A percentile compares a stretch with the other conserved stretches of the same genome.
Conservation (phyloP, 352 stramenopile genomes). For the Heterotrichella gracilis region DNA sequence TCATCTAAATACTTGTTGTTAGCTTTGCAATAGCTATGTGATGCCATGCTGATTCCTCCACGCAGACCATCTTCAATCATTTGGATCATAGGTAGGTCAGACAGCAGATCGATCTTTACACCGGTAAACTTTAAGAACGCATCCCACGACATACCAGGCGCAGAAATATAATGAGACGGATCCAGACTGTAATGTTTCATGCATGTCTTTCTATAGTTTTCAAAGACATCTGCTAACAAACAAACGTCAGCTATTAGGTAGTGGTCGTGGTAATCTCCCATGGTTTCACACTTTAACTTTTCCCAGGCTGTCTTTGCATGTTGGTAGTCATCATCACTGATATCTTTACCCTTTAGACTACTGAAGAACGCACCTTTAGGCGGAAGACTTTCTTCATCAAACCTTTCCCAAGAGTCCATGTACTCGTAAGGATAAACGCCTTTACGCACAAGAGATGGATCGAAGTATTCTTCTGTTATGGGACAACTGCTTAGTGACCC, state of each 20-base stretch:
- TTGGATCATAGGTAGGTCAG: slow-evolving; percentile 15
- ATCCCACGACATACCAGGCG: slow-evolving; percentile 15
- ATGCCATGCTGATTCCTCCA: slow-evolving; percentile 15
- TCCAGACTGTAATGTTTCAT: slow-evolving; percentile 14
- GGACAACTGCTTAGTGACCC: slow-evolving; percentile 5
- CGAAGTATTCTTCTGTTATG: slow-evolving; percentile 17
- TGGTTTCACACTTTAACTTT: slow-evolving; percentile 15
- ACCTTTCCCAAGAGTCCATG: slow-evolving; percentile 13
- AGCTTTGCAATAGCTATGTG: slow-evolving; percentile 12
- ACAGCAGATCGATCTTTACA: slow-evolving; percentile 15
- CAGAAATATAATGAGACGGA: slow-evolving; percentile 16
- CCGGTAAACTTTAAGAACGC: slow-evolving; percentile 12
- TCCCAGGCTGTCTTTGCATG: slow-evolving; percentile 15
- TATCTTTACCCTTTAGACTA: slow-evolving; percentile 15
- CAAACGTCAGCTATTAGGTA: slow-evolving; percentile 17
- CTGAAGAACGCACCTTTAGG: slow-evolving; percentile 13
- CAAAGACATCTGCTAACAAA: slow-evolving; percentile 18
- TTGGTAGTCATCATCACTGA: slow-evolving; percentile 16
- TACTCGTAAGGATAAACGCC: slow-evolving; percentile 19
- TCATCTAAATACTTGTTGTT: slow-evolving; percentile 15
- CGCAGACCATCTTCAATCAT: slow-evolving; percentile 13
- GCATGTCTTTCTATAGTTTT: slow-evolving; percentile 16
- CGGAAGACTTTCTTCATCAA: slow-evolving; percentile 14
- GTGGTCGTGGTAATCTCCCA: slow-evolving; percentile 17
- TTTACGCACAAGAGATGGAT: slow-evolving; percentile 13